Percentiles rank a stretch among this genome's conserved stretches.
phyloP scores from a whole-genome alignment of 2,329 filamentous ascomycete genomes.

The Catunica adiposa region DNA sequence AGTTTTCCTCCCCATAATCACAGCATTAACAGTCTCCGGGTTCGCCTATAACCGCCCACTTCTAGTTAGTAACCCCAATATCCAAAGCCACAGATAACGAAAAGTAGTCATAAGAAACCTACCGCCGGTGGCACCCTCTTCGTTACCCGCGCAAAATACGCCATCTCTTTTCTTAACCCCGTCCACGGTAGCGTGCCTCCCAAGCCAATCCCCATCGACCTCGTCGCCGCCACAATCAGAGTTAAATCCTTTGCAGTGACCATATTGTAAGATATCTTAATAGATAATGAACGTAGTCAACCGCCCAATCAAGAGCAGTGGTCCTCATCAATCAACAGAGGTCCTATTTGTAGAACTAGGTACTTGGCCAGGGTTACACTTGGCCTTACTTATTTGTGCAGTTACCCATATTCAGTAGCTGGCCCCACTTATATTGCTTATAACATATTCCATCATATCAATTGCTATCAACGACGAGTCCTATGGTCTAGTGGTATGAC shows the following conservation, averaged over 20 bases:
- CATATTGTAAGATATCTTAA: not conserved
- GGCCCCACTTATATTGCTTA: too few relatives aligned
- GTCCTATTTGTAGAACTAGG: too few relatives aligned
- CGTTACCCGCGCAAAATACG: slow-evolving; percentile 83
- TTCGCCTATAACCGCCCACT: too few relatives aligned
- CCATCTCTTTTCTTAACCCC: slow-evolving; percentile 77
- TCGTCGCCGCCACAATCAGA: slow-evolving; percentile 89
- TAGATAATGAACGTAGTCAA: too few relatives aligned
- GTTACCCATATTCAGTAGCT: too few relatives aligned
- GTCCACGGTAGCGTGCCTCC: slow-evolving; percentile 75
- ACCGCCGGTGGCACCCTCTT: slow-evolving; percentile 40
- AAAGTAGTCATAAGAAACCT: not conserved
- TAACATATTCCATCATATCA: not conserved
- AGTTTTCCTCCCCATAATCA: slow-evolving; percentile 96
- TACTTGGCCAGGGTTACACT: too few relatives aligned
- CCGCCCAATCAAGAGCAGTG: too few relatives aligned
- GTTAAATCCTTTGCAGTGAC: slow-evolving; percentile 41
- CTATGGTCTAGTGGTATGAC: slow-evolving; percentile 15
- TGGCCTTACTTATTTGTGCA: too few relatives aligned
- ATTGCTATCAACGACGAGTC: slow-evolving; percentile 20
- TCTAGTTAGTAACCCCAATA: not conserved
- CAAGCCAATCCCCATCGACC: slow-evolving; percentile 73
- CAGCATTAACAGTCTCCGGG: slow-evolving; percentile 42
- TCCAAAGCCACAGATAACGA: not conserved
- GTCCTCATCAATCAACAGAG: too few relatives aligned